A percentile compares a stretch with the other conserved stretches of the same genome.
phyloP scores from a whole-genome alignment of 345 rosid species.

The Melaleuca alternifolia region DNA sequence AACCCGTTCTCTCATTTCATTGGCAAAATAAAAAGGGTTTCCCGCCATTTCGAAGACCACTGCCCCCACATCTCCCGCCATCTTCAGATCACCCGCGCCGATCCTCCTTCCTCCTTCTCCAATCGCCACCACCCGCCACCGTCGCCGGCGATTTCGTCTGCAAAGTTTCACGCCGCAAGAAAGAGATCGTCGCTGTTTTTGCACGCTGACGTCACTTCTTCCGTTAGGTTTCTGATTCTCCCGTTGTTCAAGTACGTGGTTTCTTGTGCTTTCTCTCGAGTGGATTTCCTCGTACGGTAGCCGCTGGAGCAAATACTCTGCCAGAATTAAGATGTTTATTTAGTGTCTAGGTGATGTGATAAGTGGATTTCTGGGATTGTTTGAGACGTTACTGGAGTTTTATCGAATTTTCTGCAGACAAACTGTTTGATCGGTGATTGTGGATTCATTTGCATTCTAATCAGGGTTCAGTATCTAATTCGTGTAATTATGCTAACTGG shows the following conservation, averaged over 20 bases:
- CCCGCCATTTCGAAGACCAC: background rate
- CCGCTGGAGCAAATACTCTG: background rate
- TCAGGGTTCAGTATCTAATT: background rate
- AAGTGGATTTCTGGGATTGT: background rate
- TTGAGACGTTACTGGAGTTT: background rate
- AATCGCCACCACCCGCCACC: background rate
- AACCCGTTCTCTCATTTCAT: fast-evolving
- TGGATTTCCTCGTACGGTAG: background rate
- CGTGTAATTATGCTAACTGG: background rate
- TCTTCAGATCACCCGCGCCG: background rate
- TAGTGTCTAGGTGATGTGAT: background rate
- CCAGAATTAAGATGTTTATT: background rate
- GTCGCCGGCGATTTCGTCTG: background rate
- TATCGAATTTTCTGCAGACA: background rate
- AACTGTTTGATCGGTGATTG: background rate
- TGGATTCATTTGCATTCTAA: background rate
- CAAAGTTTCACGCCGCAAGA: background rate
- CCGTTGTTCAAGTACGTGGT: background rate
- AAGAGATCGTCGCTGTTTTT: background rate
- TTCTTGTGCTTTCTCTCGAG: background rate
- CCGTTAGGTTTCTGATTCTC: background rate
- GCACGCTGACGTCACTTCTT: background rate
- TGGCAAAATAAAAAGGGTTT: background rate
- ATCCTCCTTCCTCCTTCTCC: background rate
- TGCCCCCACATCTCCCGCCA: background rate